A percentile compares a stretch with the other conserved stretches of the same genome.
These are phyloP conservation scores for Claviceps monticola DNA, from an alignment of 2,329 filamentous ascomycete genomes.

Conservation along the genomic window DNA sequence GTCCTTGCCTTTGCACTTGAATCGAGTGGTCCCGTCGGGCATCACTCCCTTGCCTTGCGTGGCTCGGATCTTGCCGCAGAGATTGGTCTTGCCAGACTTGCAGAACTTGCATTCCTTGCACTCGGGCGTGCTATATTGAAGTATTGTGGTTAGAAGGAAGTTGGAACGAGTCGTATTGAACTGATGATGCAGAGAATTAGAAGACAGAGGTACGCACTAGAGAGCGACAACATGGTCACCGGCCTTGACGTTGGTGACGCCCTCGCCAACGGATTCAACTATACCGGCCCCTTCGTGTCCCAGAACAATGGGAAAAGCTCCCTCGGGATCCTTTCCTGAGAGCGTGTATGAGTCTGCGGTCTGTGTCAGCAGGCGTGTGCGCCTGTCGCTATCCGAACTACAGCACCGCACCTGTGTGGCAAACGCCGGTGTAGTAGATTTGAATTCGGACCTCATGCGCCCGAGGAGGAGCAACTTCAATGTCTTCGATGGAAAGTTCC, in stretches of 20 bases:
- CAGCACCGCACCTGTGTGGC: conserved; percentile 64
- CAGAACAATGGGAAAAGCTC: conserved; percentile 77
- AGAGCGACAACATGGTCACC: conserved; percentile 86
- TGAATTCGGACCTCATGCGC: conserved; percentile 94
- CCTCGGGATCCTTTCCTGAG: conserved; percentile 94
- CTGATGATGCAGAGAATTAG: neutral
- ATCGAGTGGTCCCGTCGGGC: conserved; percentile 91
- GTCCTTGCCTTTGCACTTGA: conserved; percentile 89
- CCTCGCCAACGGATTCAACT: conserved; percentile 87
- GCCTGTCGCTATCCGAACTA: neutral
- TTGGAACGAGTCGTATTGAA: neutral
- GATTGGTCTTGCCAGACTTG: conserved; percentile 97
- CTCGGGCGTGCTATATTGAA: conserved; percentile 63
- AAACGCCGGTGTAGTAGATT: conserved; percentile 96
- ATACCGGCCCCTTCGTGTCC: conserved; percentile 87
- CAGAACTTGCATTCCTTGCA: conserved; percentile 99
- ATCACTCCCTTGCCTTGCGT: conserved; percentile 94
- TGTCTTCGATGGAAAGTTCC: conserved; percentile 75
- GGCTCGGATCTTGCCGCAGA: conserved; percentile 95
- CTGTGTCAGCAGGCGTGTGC: conserved; percentile 3
- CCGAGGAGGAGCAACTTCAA: conserved; percentile 79
- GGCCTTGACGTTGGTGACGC: conserved; percentile 84
- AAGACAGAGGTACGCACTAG: conserved; percentile 42
- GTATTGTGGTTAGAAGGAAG: neutral
- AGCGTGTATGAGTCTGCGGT: conserved; percentile 74